Evolutionary conservation across 805 yeast species (phyloP), one percentile per base, ranked within the genome.

Genomic region (Schizosaccharomyces lindneri): DNA sequence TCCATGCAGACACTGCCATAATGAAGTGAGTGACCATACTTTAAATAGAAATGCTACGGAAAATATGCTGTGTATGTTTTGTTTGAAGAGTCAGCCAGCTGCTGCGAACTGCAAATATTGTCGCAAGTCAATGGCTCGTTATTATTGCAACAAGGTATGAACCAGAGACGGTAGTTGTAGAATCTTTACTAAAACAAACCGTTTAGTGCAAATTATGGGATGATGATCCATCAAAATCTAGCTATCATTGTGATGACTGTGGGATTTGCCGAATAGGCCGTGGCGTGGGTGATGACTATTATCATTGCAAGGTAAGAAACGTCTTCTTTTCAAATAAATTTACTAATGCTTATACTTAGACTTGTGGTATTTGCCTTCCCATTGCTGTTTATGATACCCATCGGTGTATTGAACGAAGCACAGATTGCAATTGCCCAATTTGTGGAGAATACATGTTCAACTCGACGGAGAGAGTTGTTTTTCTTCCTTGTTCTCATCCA

Each of bases 401-500:
- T 73, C 79, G 78, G 65, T 90, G 97, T 72, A 82, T 88, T 61
- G 87, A 85, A 67, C 81, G 87, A 66, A 81, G 95, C 5, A 88
- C 95, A 0, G 93, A 85, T 70, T 84, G 95, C 59, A 82, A 88
- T 69, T 89, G 97, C 70, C 95, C 96, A 1, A 87, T 89, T 46
- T 89, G 97, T 72, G 86, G 85, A 63, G 97, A 88, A 67, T 88
- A 82, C 70, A 80, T 89, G 80, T 89, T 89, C 70, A 84, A 87
- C 17, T 83, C 93, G 3, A 81, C 84, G 5, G 78, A 76, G 68
- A 83, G 87, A 11, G 95, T 88, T 55, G 95, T 87, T 24, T 88
- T 89, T 70, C 87, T 89, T 95, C 75, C 76, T 3, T 89, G 97
- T 72, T 96, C 97, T 1, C 97, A 89, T 72, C 86, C 95, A 48